Base-by-base conservation (phyloP, 2,329 filamentous ascomycete genomes). In the Xylariaceae sp. region DNA sequence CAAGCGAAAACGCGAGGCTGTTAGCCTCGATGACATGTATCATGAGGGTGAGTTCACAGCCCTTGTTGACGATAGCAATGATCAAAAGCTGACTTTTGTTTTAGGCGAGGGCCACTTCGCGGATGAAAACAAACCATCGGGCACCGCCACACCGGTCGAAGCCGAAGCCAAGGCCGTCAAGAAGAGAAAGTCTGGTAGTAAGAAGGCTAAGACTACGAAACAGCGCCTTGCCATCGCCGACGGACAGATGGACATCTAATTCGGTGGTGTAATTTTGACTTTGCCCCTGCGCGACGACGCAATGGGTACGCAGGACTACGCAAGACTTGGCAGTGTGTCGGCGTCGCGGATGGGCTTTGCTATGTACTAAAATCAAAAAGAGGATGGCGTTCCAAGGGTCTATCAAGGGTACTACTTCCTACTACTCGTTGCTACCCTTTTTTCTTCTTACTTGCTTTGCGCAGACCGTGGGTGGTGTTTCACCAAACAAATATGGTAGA, bases 71-170 rank as follows among this genome's bases (percentile, higher is more conserved):
- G 41, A 48, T 33, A 18, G 14, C 31, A 34, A n/a, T 34, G 31
- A 47, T 33, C 47, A 47, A 46, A 22, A 58, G 56, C 68, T 74
- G 67, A 79, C 63, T 2, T 39, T 45, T 41, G 56, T 48, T 43
- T 48, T 66, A 97, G 93, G 93, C 64, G 94, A 99, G 79, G 94
- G 94, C 54, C 86, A 96, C 69, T 99, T 99, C 72, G 93, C 97
- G 63, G 91, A 96, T 69, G 81, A 79, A 63, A 88, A 86, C 61
- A 94, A 96, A 66, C 83, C 84, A 19, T 95, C 89, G 2, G 94
- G 92, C 34, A 86, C 91, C 1, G 90, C 89, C 3, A 97, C 94
- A 1, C 92, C 91, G 0, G 80, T 88, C 11, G 83, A 84, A 45
- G 74, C 70, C 4, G 73, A 73, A 39, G 78, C 81, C 14, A 68